Evolutionary conservation across 2,329 filamentous ascomycete genomes (phyloP), one percentile per base, ranked within the genome.

Genomic region (Rutstroemia sp.): DNA sequence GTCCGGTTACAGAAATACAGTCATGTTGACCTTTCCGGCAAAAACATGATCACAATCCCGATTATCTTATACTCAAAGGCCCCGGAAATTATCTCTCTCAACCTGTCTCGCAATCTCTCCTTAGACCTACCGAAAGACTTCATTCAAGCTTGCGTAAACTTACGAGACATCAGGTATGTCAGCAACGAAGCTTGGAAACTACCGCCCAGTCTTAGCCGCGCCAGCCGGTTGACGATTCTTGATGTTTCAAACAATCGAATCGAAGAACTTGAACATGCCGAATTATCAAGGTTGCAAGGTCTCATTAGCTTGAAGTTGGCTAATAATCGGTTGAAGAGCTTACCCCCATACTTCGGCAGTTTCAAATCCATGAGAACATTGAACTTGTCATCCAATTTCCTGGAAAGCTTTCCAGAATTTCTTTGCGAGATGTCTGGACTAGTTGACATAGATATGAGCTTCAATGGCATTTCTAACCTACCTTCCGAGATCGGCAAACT

Each of bases 51-150:
- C 67, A 95, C 92, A 7, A 97, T 99, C 54, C 94, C 94, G 3
- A 96, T 99, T 63, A 87, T 87, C 0, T 81, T 99, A 10, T 97
- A 97, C 72, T 89, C 90, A 59, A 95, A 91, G 70, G 89, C 92
- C 0, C 79, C 83, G 10, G 94, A 99, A 68, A 97, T 99, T 64
- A 92, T 95, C 55, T 95, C 91, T 0, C 80, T 99, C 41, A 97
- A 99, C 67, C 77, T 99, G 9, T 97, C 94, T 1, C 83, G 90
- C 39, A 99, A 99, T 65, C 75, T 97, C 46, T 94, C 91, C 0
- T 78, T 99, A 27, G 90, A 96, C 65, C 85, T 99, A 14, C 94
- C 94, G 0, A 90, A 91, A 67, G 94, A 99, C 71, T 99, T 99
- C 69, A 92, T 99, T 55, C 90, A 95, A 70, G 88, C 90, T 27